phyloP scores from a whole-genome alignment of 768 basidiomycete genomes.

The Russula virescens region DNA sequence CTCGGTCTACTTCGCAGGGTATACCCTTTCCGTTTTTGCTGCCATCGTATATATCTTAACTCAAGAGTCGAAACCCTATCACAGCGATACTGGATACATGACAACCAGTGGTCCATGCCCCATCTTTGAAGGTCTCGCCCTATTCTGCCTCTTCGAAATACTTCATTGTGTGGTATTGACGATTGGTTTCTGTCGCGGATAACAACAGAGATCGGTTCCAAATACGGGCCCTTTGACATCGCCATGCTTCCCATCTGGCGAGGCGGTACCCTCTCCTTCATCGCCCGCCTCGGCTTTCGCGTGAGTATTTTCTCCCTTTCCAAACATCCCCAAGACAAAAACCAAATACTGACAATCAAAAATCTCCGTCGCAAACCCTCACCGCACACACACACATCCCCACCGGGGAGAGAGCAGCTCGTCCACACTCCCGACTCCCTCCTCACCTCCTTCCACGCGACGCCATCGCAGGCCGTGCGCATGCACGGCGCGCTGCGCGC shows the following conservation, averaged over 20 bases:
- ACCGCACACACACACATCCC: no score
- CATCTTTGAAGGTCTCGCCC: slow-evolving; percentile 32
- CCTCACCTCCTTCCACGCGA: slow-evolving; percentile 36
- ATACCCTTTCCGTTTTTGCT: neutral
- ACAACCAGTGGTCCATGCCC: slow-evolving; percentile 33
- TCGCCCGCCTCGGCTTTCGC: slow-evolving; percentile 35
- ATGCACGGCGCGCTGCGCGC: slow-evolving; percentile 36
- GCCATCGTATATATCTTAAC: neutral
- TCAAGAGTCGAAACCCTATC: neutral
- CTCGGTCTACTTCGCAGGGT: slow-evolving; percentile 32
- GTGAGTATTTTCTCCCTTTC: slow-evolving; percentile 27
- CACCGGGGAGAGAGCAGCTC: slow-evolving; percentile 25
- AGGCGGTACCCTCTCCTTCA: slow-evolving; percentile 37
- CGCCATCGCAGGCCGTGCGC: slow-evolving; percentile 37
- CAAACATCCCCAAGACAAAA: no score
- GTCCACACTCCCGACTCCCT: slow-evolving; percentile 18
- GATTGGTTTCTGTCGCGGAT: neutral
- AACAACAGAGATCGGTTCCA: slow-evolving; percentile 34
- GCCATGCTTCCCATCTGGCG: slow-evolving; percentile 43
- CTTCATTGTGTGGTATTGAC: neutral
- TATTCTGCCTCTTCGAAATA: neutral
- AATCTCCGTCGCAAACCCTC: no score
- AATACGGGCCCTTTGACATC: slow-evolving; percentile 38
- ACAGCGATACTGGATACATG: slow-evolving; percentile 38
- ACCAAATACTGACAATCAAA: no score